Base-by-base conservation (phyloP, 2,329 filamentous ascomycete genomes). In the Berkeleyomyces basicola region DNA sequence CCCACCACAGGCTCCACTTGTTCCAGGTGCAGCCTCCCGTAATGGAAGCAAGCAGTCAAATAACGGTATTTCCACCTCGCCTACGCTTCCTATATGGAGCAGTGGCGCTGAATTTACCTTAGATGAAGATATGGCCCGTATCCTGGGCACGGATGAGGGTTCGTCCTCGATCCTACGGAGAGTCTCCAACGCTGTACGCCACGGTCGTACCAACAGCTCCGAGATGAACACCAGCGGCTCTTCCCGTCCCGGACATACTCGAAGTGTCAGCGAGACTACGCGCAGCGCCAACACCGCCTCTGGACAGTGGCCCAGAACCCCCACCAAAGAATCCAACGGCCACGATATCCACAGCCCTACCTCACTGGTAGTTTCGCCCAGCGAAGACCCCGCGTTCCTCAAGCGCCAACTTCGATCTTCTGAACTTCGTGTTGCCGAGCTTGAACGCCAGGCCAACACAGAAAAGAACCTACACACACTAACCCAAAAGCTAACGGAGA, bases 41-140 rank as follows among this genome's bases (percentile, higher is more conserved):
- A 61, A 59, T 61, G 63, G 63, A 59, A 59, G 61, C 36, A 59
- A 58, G 39, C 63, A 64, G 59, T 55, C 57, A 37, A 61, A 37
- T 51, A 64, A 64, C 51, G 58, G 63, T 64, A 64, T 61, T 59
- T 59, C 59, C 63, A 72, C 73, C 46, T 88, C 86, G 7, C 84
- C 86, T 7, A 84, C 84, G 68, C 76, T 89, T 66, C 82, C 86
- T 67, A 80, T 85, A 69, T 88, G 82, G 82, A 95, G 87, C 72
- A 80, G 82, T 51, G 89, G 88, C 61, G 89, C 85, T 62, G 90
- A 95, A 67, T 93, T 96, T 70, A 93, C 87, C 65, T 84, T 96
- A 85, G 92, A 97, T 67, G 91, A 96, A 72, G 93, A 97, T 70
- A 90, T 96, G 83, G 87, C 88, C 61, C 86, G 91, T 63, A 92